Evolutionary conservation across 768 basidiomycete genomes (phyloP), one percentile per base, ranked within the genome.

Genomic region (Mycena leptocephala): DNA sequence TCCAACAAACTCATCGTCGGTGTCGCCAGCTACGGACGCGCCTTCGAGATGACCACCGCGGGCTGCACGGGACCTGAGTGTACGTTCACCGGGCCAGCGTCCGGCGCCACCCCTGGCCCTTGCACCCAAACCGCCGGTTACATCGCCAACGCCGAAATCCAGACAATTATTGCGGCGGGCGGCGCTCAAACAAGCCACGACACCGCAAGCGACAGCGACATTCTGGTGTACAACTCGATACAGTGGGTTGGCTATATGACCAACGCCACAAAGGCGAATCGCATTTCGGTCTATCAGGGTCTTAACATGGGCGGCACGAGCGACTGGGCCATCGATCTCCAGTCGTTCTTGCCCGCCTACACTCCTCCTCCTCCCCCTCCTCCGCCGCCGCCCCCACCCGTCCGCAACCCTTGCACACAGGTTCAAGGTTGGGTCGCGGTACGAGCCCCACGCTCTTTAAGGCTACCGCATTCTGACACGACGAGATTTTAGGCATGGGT

Each of bases 311-410:
- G 48, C 10, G 65, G 65, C 30, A 22, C 18, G 30, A 53, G 46
- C 35, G 65, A 66, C 33, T 66, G 65, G 65, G 65, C 65, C 51
- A 48, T 66, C 22, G 65, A 66, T 20, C 51, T 66, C 28, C 28
- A 64, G 43, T 6, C 28, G 43, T 63, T 5, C 28, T 7, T 63
- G 61, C 43, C 43, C n/a, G n/a, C n/a, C n/a, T n/a, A n/a, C n/a
- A n/a, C n/a, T n/a, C n/a, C n/a, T n/a, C n/a, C n/a, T n/a, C n/a
- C n/a, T n/a, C n/a, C n/a, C n/a, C n/a, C n/a, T n/a, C n/a, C n/a
- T n/a, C n/a, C n/a, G n/a, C n/a, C n/a, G n/a, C n/a, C n/a, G n/a
- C n/a, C n/a, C n/a, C n/a, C n/a, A n/a, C n/a, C n/a, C n/a, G n/a
- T n/a, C n/a, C n/a, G n/a, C n/a, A n/a, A n/a, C n/a, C n/a, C n/a